Evolutionary conservation across 106 monocot genomes (phyloP).

Genomic region (Platanthera zijinensis): DNA sequence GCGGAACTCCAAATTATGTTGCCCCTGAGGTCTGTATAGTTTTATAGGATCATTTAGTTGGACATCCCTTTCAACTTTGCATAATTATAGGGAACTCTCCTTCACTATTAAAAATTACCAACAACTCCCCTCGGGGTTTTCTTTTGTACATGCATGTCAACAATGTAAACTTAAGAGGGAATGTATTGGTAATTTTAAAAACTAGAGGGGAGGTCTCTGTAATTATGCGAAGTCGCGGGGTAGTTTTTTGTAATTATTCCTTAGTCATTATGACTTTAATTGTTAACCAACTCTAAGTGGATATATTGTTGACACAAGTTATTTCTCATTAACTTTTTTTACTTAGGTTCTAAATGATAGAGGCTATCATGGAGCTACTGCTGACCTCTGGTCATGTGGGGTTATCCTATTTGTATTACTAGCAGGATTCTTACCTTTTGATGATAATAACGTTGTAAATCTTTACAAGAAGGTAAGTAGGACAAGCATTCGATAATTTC

Average conservation of each 20-base stretch:
- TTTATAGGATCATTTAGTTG: neutral
- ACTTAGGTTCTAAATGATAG: slow-evolving; percentile 59
- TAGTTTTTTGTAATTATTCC: no score
- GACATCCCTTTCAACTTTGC: neutral
- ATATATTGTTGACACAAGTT: neutral
- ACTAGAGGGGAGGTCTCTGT: no score
- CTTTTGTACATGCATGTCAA: no score
- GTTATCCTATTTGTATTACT: slow-evolving; percentile 83
- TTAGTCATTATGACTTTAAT: neutral
- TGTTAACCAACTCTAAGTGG: neutral
- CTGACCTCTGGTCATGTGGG: slow-evolving; percentile 94
- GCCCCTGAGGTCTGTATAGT: slow-evolving; percentile 63
- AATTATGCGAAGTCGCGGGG: no score
- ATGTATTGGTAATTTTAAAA: no score
- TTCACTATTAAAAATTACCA: neutral
- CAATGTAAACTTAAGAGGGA: no score
- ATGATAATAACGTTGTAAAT: slow-evolving; percentile 71
- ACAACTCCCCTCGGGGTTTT: no score
- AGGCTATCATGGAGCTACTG: slow-evolving; percentile 85
- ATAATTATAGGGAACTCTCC: neutral
- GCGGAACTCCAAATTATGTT: slow-evolving; percentile 92
- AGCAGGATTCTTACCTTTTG: slow-evolving; percentile 94
- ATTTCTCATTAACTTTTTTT: neutral
- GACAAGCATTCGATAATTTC: neutral
- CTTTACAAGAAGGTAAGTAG: slow-evolving; percentile 69